These are phyloP conservation scores for Theileria luwenshuni DNA, from an alignment of 169 alveolate genomes.

Conservation along the genomic window DNA sequence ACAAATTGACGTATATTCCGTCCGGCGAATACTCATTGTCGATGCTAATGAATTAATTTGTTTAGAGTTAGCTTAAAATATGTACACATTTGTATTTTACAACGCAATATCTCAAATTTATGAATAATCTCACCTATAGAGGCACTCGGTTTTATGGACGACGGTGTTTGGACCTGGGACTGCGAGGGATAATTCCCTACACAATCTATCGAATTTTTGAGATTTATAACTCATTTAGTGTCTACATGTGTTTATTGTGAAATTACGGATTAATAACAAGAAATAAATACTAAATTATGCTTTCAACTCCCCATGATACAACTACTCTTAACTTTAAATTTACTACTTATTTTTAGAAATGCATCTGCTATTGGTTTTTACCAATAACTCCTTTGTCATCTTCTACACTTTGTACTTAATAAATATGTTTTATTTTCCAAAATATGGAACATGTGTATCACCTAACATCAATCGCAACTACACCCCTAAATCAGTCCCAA, in stretches of 20 bases:
- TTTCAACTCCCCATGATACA: neutral
- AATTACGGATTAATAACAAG: neutral
- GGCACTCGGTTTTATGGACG: slow-evolving; percentile 29
- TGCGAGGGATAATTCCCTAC: slow-evolving; percentile 3
- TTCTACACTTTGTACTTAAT: neutral
- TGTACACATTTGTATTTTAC: neutral
- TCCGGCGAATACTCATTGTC: slow-evolving; percentile 71
- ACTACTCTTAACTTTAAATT: neutral
- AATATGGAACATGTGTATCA: neutral
- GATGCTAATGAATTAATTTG: slow-evolving; percentile 42
- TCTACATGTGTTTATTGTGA: neutral
- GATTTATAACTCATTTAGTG: neutral
- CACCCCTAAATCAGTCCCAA: neutral
- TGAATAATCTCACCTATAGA: slow-evolving; percentile 28
- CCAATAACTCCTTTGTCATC: neutral
- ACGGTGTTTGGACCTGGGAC: slow-evolving; percentile 20
- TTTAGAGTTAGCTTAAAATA: neutral
- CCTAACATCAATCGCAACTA: neutral
- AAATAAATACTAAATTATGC: neutral
- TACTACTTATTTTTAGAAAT: neutral
- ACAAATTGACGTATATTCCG: slow-evolving; percentile 78
- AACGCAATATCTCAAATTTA: neutral
- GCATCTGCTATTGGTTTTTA: neutral
- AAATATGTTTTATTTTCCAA: neutral
- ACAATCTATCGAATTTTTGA: slow-evolving; percentile 1